Percentiles rank a stretch among this genome's conserved stretches.
Conservation (phyloP, 2,329 filamentous ascomycete species). For the Alternaria panax region DNA sequence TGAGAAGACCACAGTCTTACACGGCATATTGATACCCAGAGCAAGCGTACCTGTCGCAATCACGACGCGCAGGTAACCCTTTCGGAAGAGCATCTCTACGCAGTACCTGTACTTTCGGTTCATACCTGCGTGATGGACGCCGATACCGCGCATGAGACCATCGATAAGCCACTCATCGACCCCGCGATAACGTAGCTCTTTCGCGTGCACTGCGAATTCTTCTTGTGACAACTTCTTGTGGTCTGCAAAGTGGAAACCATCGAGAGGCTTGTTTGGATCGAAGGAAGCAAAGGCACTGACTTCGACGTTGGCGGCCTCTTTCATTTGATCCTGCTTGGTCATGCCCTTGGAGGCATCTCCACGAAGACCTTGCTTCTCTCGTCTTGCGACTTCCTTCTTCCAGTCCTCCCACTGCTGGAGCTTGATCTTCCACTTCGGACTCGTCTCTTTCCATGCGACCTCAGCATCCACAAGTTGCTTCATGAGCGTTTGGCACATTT, state of each 20-base stretch:
- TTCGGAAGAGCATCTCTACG: conserved; percentile 77
- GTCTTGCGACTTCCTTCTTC: conserved; percentile 58
- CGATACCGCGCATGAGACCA: conserved; percentile 72
- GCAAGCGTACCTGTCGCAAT: conserved; percentile 79
- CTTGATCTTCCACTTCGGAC: conserved; percentile 67
- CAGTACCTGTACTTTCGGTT: conserved; percentile 77
- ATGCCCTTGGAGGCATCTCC: conserved; percentile 56
- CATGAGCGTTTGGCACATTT: conserved; percentile 61
- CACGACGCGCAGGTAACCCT: conserved; percentile 73
- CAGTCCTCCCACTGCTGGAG: conserved; percentile 66
- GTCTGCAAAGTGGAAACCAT: conserved; percentile 72
- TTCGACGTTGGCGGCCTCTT: conserved; percentile 65
- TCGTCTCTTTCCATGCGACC: conserved; percentile 62
- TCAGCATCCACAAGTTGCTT: conserved; percentile 64
- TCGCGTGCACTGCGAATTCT: conserved; percentile 65
- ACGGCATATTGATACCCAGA: conserved; percentile 76
- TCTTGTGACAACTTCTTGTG: conserved; percentile 63
- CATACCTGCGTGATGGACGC: conserved; percentile 81
- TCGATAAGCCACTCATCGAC: conserved; percentile 64
- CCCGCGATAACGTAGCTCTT: conserved; percentile 60
- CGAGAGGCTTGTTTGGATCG: conserved; percentile 68
- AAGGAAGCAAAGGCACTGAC: conserved; percentile 68
- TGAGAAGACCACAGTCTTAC: conserved; percentile 79
- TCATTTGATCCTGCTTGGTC: conserved; percentile 64
- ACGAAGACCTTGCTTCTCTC: conserved; percentile 55